Evolutionary conservation across 2,329 filamentous ascomycete species (phyloP).

Genomic region (Drechslerella stenobrocha): DNA sequence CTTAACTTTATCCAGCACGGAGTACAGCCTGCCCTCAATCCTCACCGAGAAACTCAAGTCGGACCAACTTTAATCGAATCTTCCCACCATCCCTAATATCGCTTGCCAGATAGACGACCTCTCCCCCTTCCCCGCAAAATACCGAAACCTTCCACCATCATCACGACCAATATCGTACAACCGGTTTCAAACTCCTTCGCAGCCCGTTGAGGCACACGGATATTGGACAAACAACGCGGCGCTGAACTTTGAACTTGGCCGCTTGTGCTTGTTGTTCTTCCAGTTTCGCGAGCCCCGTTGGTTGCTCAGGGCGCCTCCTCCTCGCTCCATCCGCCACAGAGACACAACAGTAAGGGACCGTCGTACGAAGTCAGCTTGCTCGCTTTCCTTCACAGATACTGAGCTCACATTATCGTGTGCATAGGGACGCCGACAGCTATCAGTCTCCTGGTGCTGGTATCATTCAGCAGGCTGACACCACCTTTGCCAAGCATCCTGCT

Average conservation of each 20-base stretch:
- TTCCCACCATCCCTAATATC: constrained; percentile 41
- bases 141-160: constrained; percentile 43
- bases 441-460: constrained; percentile 19
- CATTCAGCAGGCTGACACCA: constrained; percentile 26
- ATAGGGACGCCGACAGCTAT: constrained; percentile 18
- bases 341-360: constrained; percentile 25
- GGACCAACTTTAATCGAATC: constrained; percentile 42
- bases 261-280: constrained; percentile 25
- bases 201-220: constrained; percentile 18
- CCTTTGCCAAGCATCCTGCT: constrained; percentile 35
- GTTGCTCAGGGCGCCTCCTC: constrained; percentile 30
- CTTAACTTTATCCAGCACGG: constrained; percentile 37
- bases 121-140: constrained; percentile 50
- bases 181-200: constrained; percentile 18
- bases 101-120: constrained; percentile 49
- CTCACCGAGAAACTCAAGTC: constrained; percentile 43
- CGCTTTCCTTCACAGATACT: constrained; percentile 20
- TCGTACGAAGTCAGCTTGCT: constrained; percentile 9
- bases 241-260: constrained; percentile 36
- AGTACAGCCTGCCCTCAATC: constrained; percentile 25
- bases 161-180: constrained; percentile 17
- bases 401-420: constrained; percentile 12
- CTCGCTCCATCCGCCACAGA: constrained; percentile 24
- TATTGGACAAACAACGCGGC: constrained; percentile 37
- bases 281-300: constrained; percentile 13